Conservation (phyloP, 1,284 basidiomycete genomes). For the Cryptococcus floricola region DNA sequence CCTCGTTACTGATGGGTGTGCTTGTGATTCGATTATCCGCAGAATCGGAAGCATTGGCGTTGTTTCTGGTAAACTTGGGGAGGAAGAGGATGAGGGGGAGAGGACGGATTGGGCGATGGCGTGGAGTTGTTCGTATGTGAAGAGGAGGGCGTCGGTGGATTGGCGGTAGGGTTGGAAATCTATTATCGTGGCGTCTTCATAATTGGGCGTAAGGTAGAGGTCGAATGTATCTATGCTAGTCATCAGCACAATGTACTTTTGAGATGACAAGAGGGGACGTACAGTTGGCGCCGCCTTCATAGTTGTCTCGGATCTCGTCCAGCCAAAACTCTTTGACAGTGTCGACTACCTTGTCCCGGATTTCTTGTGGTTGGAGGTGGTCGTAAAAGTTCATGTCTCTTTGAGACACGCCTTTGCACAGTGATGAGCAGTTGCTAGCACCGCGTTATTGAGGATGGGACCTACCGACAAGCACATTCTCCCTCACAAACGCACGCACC, state of each 20-base stretch:
- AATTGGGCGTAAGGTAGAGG: conserved; percentile 75
- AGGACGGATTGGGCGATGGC: conserved; percentile 41
- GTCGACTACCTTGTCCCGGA: conserved; percentile 56
- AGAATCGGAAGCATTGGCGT: conserved; percentile 53
- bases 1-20: conserved; percentile 62
- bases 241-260: neutral
- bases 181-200: conserved; percentile 69
- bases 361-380: conserved; percentile 66
- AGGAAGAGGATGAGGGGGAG: neutral
- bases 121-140: conserved; percentile 73
- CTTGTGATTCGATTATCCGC: conserved; percentile 66
- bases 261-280: conserved; percentile 32
- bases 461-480: conserved; percentile 65
- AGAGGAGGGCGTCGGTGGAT: conserved; percentile 81
- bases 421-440: neutral
- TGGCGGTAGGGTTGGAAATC: conserved; percentile 87
- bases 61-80: neutral
- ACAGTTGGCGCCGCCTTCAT: conserved; percentile 67
- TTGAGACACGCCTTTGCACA: conserved; percentile 68
- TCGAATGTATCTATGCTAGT: conserved; percentile 70
- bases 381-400: conserved; percentile 89
- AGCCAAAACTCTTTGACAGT: conserved; percentile 66
- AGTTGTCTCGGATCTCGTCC: conserved; percentile 59
- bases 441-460: neutral
- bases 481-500: conserved; percentile 78